Percentiles rank a stretch among this genome's conserved stretches.
Conservation (phyloP, 1,284 basidiomycete genomes). For the Pholiota adiposa region DNA sequence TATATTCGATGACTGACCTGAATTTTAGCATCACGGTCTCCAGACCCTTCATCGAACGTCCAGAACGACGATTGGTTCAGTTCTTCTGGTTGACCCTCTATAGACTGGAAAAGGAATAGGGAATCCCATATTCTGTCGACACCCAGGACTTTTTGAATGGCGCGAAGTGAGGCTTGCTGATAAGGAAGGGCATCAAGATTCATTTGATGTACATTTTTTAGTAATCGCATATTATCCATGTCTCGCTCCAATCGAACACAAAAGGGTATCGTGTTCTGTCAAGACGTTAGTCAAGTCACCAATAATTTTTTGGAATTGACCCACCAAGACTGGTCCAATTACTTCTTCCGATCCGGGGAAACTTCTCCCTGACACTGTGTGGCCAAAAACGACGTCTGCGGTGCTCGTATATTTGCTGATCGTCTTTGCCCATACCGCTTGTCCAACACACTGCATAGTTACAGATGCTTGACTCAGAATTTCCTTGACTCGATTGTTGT, state of each 20-base stretch:
- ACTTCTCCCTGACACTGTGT: constrained; percentile 51
- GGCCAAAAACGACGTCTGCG: constrained; percentile 49
- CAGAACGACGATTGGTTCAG: constrained; percentile 31
- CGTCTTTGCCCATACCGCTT: constrained; percentile 47
- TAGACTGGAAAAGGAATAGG: constrained; percentile 52
- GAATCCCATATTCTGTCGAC: constrained; percentile 44
- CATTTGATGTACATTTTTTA: constrained; percentile 41
- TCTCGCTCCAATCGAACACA: constrained; percentile 37
- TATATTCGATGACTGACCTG: constrained; percentile 37
- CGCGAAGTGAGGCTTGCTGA: constrained; percentile 52
- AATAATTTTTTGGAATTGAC: constrained; percentile 19
- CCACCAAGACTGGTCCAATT: constrained; percentile 53
- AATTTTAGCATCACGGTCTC: constrained; percentile 39
- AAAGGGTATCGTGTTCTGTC: constrained; percentile 52
- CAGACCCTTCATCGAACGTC: constrained; percentile 35
- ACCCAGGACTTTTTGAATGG: constrained; percentile 42
- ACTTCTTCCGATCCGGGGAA: constrained; percentile 47
- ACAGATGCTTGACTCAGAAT: constrained; percentile 21
- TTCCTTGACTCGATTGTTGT: constrained; percentile 18
- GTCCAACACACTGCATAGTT: constrained; percentile 38
- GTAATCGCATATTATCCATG: constrained; percentile 38
- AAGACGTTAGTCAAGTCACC: constrained; percentile 1
- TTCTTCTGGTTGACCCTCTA: constrained; percentile 10
- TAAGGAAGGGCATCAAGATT: constrained; percentile 47
- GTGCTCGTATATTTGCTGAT: constrained; percentile 37